Evolutionary conservation across 2,329 filamentous ascomycete genomes (phyloP).

Genomic region (Xylariaceae sp.): DNA sequence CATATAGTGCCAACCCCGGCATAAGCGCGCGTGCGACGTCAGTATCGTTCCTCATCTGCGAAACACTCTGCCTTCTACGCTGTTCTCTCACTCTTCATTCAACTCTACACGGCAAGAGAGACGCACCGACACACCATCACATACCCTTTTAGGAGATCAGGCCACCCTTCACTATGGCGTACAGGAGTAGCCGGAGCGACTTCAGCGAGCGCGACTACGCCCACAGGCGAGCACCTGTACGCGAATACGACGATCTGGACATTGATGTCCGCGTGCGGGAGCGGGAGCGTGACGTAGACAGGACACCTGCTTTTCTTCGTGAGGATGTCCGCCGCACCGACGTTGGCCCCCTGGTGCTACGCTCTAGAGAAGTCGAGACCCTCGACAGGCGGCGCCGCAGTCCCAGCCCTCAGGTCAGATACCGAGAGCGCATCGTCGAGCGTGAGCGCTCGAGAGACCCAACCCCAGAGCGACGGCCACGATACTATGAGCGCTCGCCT

Average conservation of each 20-base stretch:
- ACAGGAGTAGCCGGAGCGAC: constrained; percentile 34
- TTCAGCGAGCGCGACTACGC: constrained; percentile 48
- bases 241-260: constrained; percentile 35
- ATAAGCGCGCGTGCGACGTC: neutral
- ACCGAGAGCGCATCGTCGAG: constrained; percentile 45
- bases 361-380: constrained; percentile 55
- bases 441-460: constrained; percentile 41
- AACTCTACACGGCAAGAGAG: too few relatives aligned
- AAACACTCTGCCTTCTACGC: too few relatives aligned
- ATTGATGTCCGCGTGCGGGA: constrained; percentile 44
- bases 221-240: constrained; percentile 29
- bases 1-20: constrained; percentile 4
- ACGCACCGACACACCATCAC: too few relatives aligned
- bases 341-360: constrained; percentile 52
- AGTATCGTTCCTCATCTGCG: too few relatives aligned
- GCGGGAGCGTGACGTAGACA: constrained; percentile 37
- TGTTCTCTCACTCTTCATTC: too few relatives aligned
- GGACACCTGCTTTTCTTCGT: constrained; percentile 50
- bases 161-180: constrained; percentile 18
- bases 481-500: constrained; percentile 43
- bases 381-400: constrained; percentile 46
- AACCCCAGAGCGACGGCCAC: constrained; percentile 36
- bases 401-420: constrained; percentile 40
- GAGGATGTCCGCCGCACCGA: constrained; percentile 48
- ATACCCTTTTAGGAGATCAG: too few relatives aligned